Evolutionary conservation across 1,139 yeast genomes (phyloP).

Genomic region (Geotrichum histeridarum): DNA sequence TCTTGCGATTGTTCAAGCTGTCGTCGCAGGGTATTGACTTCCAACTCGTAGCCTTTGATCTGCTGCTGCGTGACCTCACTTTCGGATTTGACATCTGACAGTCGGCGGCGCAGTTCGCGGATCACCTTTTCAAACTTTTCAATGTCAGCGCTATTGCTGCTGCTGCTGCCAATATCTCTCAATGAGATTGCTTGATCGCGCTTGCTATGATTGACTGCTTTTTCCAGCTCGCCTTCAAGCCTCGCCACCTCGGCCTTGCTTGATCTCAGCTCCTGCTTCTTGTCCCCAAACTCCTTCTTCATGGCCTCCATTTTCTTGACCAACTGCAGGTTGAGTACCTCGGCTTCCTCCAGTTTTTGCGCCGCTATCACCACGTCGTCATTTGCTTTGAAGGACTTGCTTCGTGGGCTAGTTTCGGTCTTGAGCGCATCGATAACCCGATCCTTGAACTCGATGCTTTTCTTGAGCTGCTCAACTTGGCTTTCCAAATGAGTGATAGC

Average conservation of each 20-base stretch:
- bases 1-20: background rate
- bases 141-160: background rate
- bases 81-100: background rate
- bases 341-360: conserved; percentile 7
- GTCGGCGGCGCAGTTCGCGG: conserved; percentile 1
- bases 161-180: background rate
- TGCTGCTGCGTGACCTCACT: background rate
- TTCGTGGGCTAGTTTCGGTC: background rate
- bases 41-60: background rate
- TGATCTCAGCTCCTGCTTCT: conserved; percentile 3
- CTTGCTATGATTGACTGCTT: background rate
- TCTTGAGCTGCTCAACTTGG: background rate
- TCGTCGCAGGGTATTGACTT: background rate
- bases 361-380: background rate
- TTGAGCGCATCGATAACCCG: conserved; percentile 11
- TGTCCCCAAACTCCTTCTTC: conserved; percentile 9
- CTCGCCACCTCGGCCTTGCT: background rate
- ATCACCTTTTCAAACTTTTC: conserved; percentile 3
- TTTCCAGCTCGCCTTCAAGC: background rate
- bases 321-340: conserved; percentile 3
- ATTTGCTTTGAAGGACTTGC: background rate
- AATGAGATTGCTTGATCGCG: background rate
- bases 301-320: conserved; percentile 10
- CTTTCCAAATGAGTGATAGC: background rate
- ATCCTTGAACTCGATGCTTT: conserved; percentile 9